Evolutionary conservation across 306 rosid species (phyloP), one percentile per base, ranked within the genome.

Genomic region (Calophaca sinica): DNA sequence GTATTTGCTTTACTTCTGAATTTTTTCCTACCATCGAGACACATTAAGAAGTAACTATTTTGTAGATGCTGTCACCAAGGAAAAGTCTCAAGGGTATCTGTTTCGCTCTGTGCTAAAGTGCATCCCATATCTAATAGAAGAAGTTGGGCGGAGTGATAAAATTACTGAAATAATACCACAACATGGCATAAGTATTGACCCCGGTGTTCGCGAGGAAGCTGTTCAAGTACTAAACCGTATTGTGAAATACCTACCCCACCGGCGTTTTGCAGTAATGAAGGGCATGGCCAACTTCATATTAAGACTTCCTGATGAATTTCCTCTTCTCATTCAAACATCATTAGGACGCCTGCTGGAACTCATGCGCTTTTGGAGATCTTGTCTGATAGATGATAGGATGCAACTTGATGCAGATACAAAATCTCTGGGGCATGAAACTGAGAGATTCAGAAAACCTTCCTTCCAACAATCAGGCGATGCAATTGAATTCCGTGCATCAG

Each of bases 141-240:
- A 94, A 87, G 99, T 89, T 82, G 99, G 99, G 66, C 88, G 99
- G 69, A 89, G 61, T 87, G 99, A 96, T 85, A 96, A 92, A 88
- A 96, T 96, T 62, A 90, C 99, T 75, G 99, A 96, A 84, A 96
- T 96, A 79, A 92, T 96, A 80, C 99, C 99, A 69, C 99, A 96
- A 70, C 99, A 96, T 92, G 99, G 99, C 81, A 96, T 96, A 82
- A 96, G 99, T 82, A 96, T 96, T 72, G 99, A 96, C 85, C 99
- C 99, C 5, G 99, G 98, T 84, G 99, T 96, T 81, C 99, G 99
- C 5, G 99, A 92, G 82, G 99, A 96, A 84, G 99, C 99, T 68
- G 99, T 86, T 52, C 99, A 86, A 84, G 99, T 96, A 60, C 80
- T 96, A 69, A 96, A 92, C 78, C 90, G 99, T 75, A 90, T 96